Evolutionary conservation across 495 filamentous ascomycete species (phyloP).

Genomic region (Penicillium salamii): DNA sequence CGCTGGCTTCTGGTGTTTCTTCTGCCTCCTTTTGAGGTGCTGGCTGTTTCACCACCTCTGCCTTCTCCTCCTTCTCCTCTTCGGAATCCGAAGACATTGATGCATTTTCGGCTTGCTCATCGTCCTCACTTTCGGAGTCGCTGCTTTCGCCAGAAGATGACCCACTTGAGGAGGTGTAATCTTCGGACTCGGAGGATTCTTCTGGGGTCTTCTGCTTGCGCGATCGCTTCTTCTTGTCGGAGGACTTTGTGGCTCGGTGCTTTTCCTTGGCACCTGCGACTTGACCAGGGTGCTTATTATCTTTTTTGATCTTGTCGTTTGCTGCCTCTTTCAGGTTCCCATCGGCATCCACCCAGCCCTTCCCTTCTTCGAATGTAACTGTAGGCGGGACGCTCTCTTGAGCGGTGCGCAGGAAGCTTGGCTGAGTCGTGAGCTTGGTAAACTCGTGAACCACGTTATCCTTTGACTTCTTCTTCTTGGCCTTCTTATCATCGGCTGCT

Average conservation of each 20-base stretch:
- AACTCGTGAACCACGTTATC: conserved; percentile 78
- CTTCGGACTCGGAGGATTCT: conserved; percentile 31
- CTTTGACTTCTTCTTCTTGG: conserved; percentile 50
- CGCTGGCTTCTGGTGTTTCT: conserved; percentile 1
- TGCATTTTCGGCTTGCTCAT: conserved; percentile 23
- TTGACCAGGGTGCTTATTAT: conserved; percentile 35
- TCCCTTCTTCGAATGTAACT: conserved; percentile 56
- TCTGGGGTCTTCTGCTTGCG: conserved; percentile 15
- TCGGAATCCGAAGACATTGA: conserved; percentile 20
- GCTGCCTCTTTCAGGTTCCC: conserved; percentile 70
- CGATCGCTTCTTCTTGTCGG: not conserved
- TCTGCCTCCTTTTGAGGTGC: conserved; percentile 10
- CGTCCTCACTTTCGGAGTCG: conserved; percentile 26
- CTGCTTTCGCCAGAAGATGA: conserved; percentile 32
- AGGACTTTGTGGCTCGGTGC: conserved; percentile 12
- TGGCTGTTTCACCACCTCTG: conserved; percentile 5
- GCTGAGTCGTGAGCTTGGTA: conserved; percentile 70
- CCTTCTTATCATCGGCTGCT: conserved; percentile 36
- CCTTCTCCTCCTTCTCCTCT: conserved; percentile 16
- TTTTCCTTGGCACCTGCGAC: conserved; percentile 38
- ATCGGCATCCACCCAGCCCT: conserved; percentile 82
- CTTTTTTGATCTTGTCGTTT: conserved; percentile 33
- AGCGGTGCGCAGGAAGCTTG: conserved; percentile 64
- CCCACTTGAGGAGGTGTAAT: conserved; percentile 48
- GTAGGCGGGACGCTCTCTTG: conserved; percentile 31